These are phyloP conservation scores for Pleurotus cornucopiae DNA, from an alignment of 768 basidiomycete genomes.

Conservation along the genomic window DNA sequence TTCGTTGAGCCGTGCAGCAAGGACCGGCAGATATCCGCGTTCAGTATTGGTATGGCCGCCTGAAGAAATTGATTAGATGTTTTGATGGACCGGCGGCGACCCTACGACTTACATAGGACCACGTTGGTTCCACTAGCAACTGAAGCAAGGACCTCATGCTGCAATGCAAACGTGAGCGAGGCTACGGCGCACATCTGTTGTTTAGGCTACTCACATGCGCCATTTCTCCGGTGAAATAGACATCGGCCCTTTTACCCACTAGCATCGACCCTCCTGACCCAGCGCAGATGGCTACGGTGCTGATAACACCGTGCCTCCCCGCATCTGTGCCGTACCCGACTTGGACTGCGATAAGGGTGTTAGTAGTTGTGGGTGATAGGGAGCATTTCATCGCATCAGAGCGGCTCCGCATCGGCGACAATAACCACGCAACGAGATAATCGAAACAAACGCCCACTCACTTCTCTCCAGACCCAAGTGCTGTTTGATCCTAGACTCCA, in stretches of 20 bases:
- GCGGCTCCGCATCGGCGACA: neutral
- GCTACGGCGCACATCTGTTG: neutral
- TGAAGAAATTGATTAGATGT: constrained; percentile 21
- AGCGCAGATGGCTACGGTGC: constrained; percentile 84
- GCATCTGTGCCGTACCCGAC: constrained; percentile 48
- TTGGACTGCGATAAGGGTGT: constrained; percentile 45
- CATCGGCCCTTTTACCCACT: constrained; percentile 67
- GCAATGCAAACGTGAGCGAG: constrained; percentile 14
- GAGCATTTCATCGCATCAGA: too few relatives aligned
- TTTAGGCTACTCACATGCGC: constrained; percentile 54
- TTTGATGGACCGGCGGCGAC: neutral
- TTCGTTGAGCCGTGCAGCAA: constrained; percentile 57
- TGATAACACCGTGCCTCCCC: constrained; percentile 25
- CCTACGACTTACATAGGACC: constrained; percentile 64
- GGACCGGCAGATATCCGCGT: constrained; percentile 80
- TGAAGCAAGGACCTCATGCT: constrained; percentile 88
- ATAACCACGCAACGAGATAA: constrained; percentile 7
- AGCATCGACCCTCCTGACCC: constrained; percentile 85
- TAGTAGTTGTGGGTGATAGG: neutral
- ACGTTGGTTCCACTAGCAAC: constrained; percentile 75
- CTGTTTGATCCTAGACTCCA: constrained; percentile 66
- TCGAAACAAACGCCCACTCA: constrained; percentile 25
- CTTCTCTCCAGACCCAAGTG: constrained; percentile 58
- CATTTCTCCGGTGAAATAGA: constrained; percentile 94
- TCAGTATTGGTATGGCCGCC: constrained; percentile 95